Conservation (phyloP, 2,329 filamentous ascomycete species). For the Fusarium newnesense region DNA sequence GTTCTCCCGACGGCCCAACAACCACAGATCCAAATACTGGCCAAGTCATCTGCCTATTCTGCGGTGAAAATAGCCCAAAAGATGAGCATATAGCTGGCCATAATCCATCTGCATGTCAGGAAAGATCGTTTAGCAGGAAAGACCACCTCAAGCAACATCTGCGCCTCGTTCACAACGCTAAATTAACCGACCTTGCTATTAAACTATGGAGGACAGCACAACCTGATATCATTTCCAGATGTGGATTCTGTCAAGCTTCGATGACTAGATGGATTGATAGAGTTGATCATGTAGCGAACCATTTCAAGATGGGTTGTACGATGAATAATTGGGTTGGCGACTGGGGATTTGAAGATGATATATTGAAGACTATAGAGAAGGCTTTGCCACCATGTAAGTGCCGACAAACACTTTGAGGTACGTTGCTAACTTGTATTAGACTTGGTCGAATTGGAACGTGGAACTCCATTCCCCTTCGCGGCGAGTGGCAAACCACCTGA, state of each 20-base stretch:
- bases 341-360: slow-evolving; percentile 53
- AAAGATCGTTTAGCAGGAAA: slow-evolving; percentile 57
- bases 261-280: slow-evolving; percentile 52
- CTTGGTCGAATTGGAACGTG: slow-evolving; percentile 33
- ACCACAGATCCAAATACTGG: slow-evolving; percentile 50
- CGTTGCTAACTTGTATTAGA: slow-evolving; percentile 8
- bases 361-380: slow-evolving; percentile 53
- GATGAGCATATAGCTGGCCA: slow-evolving; percentile 49
- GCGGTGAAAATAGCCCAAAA: slow-evolving; percentile 46
- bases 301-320: slow-evolving; percentile 54
- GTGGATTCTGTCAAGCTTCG: slow-evolving; percentile 53
- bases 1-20: slow-evolving; percentile 47
- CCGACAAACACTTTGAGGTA: rapidly evolving
- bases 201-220: slow-evolving; percentile 51
- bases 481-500: slow-evolving; percentile 29
- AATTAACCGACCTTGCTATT: slow-evolving; percentile 41
- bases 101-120: slow-evolving; percentile 58
- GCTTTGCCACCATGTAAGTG: slow-evolving; percentile 53
- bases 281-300: slow-evolving; percentile 52
- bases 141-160: slow-evolving; percentile 57
- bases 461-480: slow-evolving; percentile 30
- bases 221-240: slow-evolving; percentile 51
- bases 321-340: slow-evolving; percentile 57
- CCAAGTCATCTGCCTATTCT: slow-evolving; percentile 49
- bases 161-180: slow-evolving; percentile 54